Conservation (phyloP, 176 grass and related monocot genomes). For the Oryza nivara region DNA sequence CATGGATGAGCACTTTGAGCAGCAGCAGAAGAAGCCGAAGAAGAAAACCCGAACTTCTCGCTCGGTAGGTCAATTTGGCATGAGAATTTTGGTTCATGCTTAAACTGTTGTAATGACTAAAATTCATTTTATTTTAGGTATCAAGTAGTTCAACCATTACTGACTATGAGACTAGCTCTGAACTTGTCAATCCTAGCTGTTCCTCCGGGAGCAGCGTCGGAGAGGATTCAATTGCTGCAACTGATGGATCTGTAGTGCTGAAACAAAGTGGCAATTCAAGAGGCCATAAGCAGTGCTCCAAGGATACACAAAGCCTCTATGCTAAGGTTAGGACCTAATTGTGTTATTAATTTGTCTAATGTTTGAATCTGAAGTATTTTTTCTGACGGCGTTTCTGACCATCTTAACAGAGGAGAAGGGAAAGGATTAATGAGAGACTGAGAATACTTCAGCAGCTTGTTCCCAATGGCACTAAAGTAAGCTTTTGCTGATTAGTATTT, state of each 20-base stretch:
- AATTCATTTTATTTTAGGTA: background rate
- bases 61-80: constrained; percentile 36
- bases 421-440: constrained; percentile 48
- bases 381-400: constrained; percentile 15
- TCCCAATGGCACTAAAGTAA: constrained; percentile 53
- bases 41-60: constrained; percentile 1
- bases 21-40: background rate
- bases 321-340: constrained; percentile 36
- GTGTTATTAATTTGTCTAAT: background rate
- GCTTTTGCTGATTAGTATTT: background rate
- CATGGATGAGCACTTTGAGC: constrained; percentile 20
- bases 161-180: background rate
- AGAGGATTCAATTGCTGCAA: constrained; percentile 24
- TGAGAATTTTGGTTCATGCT: background rate
- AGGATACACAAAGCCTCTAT: constrained; percentile 40
- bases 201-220: constrained; percentile 38
- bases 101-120: background rate
- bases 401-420: constrained; percentile 45
- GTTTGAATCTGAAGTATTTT: background rate
- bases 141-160: background rate
- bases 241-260: constrained; percentile 15
- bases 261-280: constrained; percentile 23
- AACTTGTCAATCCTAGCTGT: background rate
- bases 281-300: constrained; percentile 21
- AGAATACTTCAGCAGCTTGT: constrained; percentile 43